A percentile compares a stretch with the other conserved stretches of the same genome.
Evolutionary conservation across 2,329 filamentous ascomycete genomes (phyloP).

Genomic region (Arthrobotrys sphaeroides): DNA sequence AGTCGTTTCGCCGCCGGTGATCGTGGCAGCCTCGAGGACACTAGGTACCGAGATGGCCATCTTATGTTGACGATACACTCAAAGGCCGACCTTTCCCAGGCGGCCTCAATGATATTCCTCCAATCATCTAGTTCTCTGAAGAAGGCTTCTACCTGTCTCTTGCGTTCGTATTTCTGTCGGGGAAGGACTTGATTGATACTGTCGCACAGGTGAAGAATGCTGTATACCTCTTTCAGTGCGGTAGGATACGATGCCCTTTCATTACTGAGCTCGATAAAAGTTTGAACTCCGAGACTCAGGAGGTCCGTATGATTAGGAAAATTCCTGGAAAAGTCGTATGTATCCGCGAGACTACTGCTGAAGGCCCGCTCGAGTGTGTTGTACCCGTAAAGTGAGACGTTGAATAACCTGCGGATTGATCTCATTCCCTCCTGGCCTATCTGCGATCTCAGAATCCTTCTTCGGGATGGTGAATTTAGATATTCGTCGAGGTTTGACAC

Average conservation of each 20-base stretch:
- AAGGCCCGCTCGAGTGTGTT: slow-evolving; percentile 42
- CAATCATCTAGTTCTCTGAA: slow-evolving; percentile 31
- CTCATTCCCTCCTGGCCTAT: slow-evolving; percentile 46
- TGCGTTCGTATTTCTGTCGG: slow-evolving; percentile 30
- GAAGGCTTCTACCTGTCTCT: slow-evolving; percentile 23
- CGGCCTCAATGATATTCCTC: slow-evolving; percentile 43
- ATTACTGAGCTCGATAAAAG: slow-evolving; percentile 45
- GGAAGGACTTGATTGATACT: slow-evolving; percentile 47
- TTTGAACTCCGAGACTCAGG: slow-evolving; percentile 37
- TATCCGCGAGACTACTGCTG: slow-evolving; percentile 12
- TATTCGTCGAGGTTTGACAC: slow-evolving; percentile 39
- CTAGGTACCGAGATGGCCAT: slow-evolving; percentile 24
- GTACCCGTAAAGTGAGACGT: slow-evolving; percentile 39
- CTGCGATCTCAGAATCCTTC: slow-evolving; percentile 33
- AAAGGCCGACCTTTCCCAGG: slow-evolving; percentile 29
- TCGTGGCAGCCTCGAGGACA: background rate
- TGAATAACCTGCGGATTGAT: slow-evolving; percentile 44
- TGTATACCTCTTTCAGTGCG: slow-evolving; percentile 37
- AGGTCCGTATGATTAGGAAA: slow-evolving; percentile 45
- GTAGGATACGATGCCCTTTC: slow-evolving; percentile 49
- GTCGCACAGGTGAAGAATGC: slow-evolving; percentile 44
- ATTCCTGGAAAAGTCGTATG: slow-evolving; percentile 42
- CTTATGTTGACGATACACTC: slow-evolving; percentile 36
- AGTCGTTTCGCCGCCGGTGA: background rate
- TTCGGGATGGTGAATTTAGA: slow-evolving; percentile 26